Percentiles rank a stretch among this genome's conserved stretches.
Evolutionary conservation across 805 yeast genomes (phyloP).

Genomic region (Candida corydali): DNA sequence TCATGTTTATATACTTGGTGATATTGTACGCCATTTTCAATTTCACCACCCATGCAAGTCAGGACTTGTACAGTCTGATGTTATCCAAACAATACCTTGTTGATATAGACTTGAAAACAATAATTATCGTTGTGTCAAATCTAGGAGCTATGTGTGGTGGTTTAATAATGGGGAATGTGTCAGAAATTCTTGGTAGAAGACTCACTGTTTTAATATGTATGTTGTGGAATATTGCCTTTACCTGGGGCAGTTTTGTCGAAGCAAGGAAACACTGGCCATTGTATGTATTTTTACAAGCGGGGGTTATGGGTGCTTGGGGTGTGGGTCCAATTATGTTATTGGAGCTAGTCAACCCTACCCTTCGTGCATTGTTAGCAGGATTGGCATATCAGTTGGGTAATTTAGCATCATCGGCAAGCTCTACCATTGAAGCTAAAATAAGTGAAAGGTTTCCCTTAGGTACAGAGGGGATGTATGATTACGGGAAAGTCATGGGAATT

Average conservation of each 20-base stretch:
- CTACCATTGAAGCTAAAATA: constrained; percentile 62
- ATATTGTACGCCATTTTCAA: constrained; percentile 42
- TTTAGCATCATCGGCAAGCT: constrained; percentile 60
- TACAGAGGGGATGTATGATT: constrained; percentile 35
- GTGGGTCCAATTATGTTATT: constrained; percentile 59
- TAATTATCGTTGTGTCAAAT: constrained; percentile 38
- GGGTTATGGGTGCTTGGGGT: constrained; percentile 71
- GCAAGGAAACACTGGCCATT: constrained; percentile 20
- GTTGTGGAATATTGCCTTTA: constrained; percentile 35
- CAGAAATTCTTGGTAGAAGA: constrained; percentile 36
- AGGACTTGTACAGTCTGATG: constrained; percentile 39
- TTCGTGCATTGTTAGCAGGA: constrained; percentile 61
- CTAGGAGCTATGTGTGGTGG: constrained; percentile 41
- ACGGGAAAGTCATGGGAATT: constrained; percentile 61
- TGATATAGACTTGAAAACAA: constrained; percentile 29
- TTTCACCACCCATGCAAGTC: constrained; percentile 41
- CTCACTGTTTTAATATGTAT: constrained; percentile 28
- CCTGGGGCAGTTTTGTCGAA: constrained; percentile 37
- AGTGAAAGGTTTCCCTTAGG: constrained; percentile 47
- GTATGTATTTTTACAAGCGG: constrained; percentile 53
- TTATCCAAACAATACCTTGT: constrained; percentile 31
- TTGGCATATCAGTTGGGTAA: constrained; percentile 66
- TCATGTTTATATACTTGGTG: constrained; percentile 52
- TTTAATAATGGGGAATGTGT: constrained; percentile 40
- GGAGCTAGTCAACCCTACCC: constrained; percentile 60